Percentiles rank a stretch among this genome's conserved stretches.
Evolutionary conservation across 257 asterid species (phyloP).

Genomic region (Lithospermum erythrorhizon): DNA sequence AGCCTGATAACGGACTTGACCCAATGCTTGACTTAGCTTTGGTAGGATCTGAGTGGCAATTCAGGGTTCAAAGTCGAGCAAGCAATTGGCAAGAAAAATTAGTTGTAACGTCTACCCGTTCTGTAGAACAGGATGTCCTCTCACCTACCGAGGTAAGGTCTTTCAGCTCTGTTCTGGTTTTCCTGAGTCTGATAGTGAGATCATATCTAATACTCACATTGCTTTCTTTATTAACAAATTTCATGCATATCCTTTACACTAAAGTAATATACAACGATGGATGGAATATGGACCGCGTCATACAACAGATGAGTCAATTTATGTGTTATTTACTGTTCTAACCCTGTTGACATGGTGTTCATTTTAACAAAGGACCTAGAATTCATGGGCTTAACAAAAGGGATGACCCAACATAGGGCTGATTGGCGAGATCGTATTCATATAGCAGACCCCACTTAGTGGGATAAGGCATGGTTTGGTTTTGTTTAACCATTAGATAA

Average conservation of each 20-base stretch:
- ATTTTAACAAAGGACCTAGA: too few relatives aligned
- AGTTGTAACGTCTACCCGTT: constrained; percentile 89
- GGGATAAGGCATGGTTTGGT: too few relatives aligned
- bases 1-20: constrained; percentile 95
- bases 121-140: constrained; percentile 87
- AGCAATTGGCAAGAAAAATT: constrained; percentile 99
- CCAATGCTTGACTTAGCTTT: constrained; percentile 84
- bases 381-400: too few relatives aligned
- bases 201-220: background rate
- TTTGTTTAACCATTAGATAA: too few relatives aligned
- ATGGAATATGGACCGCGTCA: background rate
- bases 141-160: constrained; percentile 80
- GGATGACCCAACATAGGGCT: too few relatives aligned
- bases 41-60: constrained; percentile 99
- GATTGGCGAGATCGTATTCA: too few relatives aligned
- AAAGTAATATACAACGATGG: background rate
- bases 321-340: background rate
- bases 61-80: constrained; percentile 91
- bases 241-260: background rate
- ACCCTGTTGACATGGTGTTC: background rate
- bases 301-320: background rate
- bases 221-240: background rate
- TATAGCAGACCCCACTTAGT: too few relatives aligned
- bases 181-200: background rate
- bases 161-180: background rate